Base-by-base conservation (phyloP, 2,329 filamentous ascomycete genomes). In the Aspergillus floridensis region DNA sequence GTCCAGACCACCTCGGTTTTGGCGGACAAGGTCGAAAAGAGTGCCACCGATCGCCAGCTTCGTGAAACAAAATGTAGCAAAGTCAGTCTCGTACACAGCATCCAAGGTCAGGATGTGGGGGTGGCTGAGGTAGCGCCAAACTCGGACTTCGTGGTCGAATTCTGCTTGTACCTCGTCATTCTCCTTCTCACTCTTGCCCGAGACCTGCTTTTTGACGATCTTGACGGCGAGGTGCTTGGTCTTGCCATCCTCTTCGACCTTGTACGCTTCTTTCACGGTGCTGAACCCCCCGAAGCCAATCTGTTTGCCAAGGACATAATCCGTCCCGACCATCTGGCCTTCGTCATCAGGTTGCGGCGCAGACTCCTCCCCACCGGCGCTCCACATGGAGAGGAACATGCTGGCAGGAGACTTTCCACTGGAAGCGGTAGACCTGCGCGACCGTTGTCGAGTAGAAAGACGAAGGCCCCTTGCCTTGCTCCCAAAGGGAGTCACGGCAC, bases 51-150 rank as follows among this genome's bases (percentile, higher is more conserved):
- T 82, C 63, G 85, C 86, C 57, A 88, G 73, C 59, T 83, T 83
- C 58, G 86, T 89, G 70, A 89, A 87, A 68, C 86, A 88, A 63
- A 87, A 89, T 0, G 86, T 88, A n/a, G 86, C 86, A 66, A 84
- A 87, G 49, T 87, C 83, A 14, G 85, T 87, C 63, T 87, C 86
- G 70, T 87, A 88, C 21, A 88, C 86, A 5, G 83, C 81, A 59
- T 88, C 80, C 7, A 89, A 78, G 0, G 84, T 82, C 31, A 89
- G 74, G 51, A 89, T 82, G 67, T 88, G 82, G 1, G 80, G 80
- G 67, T 89, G 86, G 57, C 82, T 82, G 48, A 89, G 75, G 66
- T 86, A 86, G 49, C 87, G 81, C 87, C 87, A 89, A 46, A 89
- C 82, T 48, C 84, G 81, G 49, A 89, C 84, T 76, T 89, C 87